Conservation (phyloP, 495 filamentous ascomycete species). For the Pyrenula aspistea region DNA sequence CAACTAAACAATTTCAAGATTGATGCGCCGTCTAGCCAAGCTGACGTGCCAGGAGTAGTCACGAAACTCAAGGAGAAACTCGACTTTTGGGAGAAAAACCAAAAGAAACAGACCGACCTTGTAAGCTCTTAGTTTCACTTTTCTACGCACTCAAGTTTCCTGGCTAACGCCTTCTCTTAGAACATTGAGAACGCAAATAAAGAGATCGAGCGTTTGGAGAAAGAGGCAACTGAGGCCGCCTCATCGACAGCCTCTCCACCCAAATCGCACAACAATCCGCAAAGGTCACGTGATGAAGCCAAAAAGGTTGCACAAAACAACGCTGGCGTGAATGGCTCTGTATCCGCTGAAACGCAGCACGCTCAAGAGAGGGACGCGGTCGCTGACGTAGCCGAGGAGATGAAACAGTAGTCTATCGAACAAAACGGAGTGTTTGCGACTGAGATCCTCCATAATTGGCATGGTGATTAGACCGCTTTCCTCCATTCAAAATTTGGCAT, state of each 20-base stretch:
- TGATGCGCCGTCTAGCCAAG: slow-evolving; percentile 72
- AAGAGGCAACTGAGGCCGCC: slow-evolving; percentile 28
- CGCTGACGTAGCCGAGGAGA: slow-evolving; percentile 42
- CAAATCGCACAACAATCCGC: slow-evolving; percentile 10
- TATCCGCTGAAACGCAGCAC: slow-evolving; percentile 39
- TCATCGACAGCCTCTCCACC: slow-evolving; percentile 18
- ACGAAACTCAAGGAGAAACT: slow-evolving; percentile 91
- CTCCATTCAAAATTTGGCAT: no score
- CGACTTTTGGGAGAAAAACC: slow-evolving; percentile 84
- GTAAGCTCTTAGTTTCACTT: slow-evolving; percentile 35
- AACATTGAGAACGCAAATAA: slow-evolving; percentile 62
- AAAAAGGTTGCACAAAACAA: slow-evolving; percentile 42
- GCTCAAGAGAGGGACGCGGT: slow-evolving; percentile 46
- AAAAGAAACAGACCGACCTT: slow-evolving; percentile 81
- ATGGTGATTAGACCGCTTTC: no score
- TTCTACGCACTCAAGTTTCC: neutral
- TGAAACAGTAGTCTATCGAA: slow-evolving; percentile 47
- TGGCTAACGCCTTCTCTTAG: slow-evolving; percentile 26
- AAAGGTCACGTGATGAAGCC: slow-evolving; percentile 21
- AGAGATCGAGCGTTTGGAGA: slow-evolving; percentile 52
- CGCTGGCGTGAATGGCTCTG: slow-evolving; percentile 36
- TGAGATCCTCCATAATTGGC: no score
- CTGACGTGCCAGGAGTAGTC: slow-evolving; percentile 60
- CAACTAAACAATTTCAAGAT: slow-evolving; percentile 73
- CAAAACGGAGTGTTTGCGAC: no score